Base-by-base conservation (phyloP, 768 basidiomycete species). In the Lentinula aciculospora region DNA sequence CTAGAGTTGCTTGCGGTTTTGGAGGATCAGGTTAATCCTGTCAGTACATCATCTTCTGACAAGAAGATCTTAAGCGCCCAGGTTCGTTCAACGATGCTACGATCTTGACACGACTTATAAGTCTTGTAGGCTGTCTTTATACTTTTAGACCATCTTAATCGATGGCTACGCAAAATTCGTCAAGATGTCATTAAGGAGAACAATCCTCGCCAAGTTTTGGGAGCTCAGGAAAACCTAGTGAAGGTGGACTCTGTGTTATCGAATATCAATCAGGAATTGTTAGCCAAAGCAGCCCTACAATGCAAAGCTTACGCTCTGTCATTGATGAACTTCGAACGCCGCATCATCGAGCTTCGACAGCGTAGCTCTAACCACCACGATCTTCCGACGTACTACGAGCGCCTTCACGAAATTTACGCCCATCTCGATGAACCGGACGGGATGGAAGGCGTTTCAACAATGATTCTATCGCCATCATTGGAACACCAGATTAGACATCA, bases 401-500 rank as follows among this genome's bases (percentile, higher is more conserved):
- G 85, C 17, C 75, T 99, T 6, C 97, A 99, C 64, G 88, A 97
- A 70, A 95, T 98, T 60, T 99, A 99, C 69, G 88, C 96, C 12
- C 84, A 94, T 57, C 77, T 99, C 6, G 94, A 99, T 68, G 94
- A 99, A 69, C 97, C 97, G 0, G 97, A 99, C 71, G 97, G 97
- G 15, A 99, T 99, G 97, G 95, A 98, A 72, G 97, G 97, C 0
- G 81, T 98, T 31, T 97, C 97, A 0, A 85, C 89, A 5, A 73
- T 89, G 63, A 89, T 98, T 57, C 72, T 98, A 12, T 84, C 89
- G 0, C 97, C 97, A 0, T 91, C 92, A 3, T 70, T 98, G 47
- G 92, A 98, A 62, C 93, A 97, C 70, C 94, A 97, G 69, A 98
- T 99, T 60, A 86, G 97, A 42, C 91, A 98, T 66, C 97, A 99